A percentile compares a stretch with the other conserved stretches of the same genome.
Evolutionary conservation across 2,329 filamentous ascomycete species (phyloP).

Genomic region (Aspergillus tamarii): DNA sequence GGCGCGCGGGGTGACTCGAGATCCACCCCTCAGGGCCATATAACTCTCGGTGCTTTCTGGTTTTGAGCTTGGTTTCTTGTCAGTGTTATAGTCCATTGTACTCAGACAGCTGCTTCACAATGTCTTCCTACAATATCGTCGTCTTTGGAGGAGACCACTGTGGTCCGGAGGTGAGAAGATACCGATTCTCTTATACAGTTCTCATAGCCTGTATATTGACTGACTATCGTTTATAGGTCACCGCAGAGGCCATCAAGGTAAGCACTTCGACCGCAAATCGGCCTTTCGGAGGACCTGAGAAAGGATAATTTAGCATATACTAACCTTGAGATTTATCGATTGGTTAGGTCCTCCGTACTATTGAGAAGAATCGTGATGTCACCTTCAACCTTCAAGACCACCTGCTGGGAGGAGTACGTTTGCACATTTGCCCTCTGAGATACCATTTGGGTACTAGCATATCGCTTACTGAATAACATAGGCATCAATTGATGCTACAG

Average conservation of each 20-base stretch:
- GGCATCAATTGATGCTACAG: constrained; percentile 85
- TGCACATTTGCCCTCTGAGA: constrained; percentile 2
- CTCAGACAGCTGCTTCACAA: constrained; percentile 41
- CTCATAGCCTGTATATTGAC: constrained; percentile 1
- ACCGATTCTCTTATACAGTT: no score
- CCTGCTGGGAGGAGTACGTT: constrained; percentile 84
- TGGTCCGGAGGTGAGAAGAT: constrained; percentile 71
- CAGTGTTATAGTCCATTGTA: constrained; percentile 8
- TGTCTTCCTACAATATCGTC: constrained; percentile 76
- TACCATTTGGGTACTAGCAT: background rate
- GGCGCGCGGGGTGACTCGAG: constrained; percentile 28
- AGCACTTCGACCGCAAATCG: constrained; percentile 8
- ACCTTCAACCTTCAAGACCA: constrained; percentile 91
- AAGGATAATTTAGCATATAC: background rate
- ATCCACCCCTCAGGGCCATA: constrained; percentile 24
- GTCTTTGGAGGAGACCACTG: constrained; percentile 84
- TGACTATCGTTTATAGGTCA: constrained; percentile 61
- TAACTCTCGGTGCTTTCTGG: constrained; percentile 17
- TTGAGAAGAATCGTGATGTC: constrained; percentile 72
- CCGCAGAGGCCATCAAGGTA: constrained; percentile 84
- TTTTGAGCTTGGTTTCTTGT: background rate
- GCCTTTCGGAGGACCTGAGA: no score
- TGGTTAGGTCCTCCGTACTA: constrained; percentile 71
- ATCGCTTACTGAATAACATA: constrained; percentile 39
- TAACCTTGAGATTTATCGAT: background rate